Conservation (phyloP, 78 protist species). For the Dictyostelium purpureum region DNA sequence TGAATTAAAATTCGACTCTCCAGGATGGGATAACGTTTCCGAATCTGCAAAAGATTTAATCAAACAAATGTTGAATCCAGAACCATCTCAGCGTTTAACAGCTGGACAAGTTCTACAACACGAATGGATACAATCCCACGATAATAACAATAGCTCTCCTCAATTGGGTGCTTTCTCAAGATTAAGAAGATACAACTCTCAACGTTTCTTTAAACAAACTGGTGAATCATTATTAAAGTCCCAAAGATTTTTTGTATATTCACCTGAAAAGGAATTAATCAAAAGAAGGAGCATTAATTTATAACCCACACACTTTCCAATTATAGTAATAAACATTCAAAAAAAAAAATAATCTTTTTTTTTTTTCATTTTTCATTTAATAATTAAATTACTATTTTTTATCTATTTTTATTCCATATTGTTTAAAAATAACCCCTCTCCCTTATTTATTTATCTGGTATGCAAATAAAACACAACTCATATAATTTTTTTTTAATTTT, state of each 20-base stretch:
- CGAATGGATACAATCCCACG: conserved; percentile 40
- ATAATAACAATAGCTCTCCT: conserved; percentile 20
- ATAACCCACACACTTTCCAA: background rate
- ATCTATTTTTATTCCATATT: no score
- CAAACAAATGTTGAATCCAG: conserved; percentile 19
- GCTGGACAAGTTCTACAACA: conserved; percentile 52
- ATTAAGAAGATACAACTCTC: conserved; percentile 58
- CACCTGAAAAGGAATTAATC: background rate
- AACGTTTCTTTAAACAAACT: conserved; percentile 32
- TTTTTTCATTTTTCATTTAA: background rate
- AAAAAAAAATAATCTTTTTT: background rate
- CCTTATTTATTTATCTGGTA: no score
- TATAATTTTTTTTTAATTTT: no score
- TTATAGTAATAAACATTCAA: no score
- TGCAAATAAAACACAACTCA: no score
- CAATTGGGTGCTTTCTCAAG: conserved; percentile 20
- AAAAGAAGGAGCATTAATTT: conserved; percentile 9
- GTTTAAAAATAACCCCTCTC: no score
- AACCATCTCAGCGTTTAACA: conserved; percentile 32
- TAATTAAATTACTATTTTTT: background rate
- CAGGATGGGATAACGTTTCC: conserved; percentile 41
- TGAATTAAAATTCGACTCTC: conserved; percentile 17
- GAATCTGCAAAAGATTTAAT: conserved; percentile 70
- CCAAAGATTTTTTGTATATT: conserved; percentile 28
- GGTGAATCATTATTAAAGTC: conserved; percentile 50